Evolutionary conservation across 1,284 basidiomycete genomes (phyloP), one percentile per base, ranked within the genome.

Genomic region (Moesziomyces sp.): DNA sequence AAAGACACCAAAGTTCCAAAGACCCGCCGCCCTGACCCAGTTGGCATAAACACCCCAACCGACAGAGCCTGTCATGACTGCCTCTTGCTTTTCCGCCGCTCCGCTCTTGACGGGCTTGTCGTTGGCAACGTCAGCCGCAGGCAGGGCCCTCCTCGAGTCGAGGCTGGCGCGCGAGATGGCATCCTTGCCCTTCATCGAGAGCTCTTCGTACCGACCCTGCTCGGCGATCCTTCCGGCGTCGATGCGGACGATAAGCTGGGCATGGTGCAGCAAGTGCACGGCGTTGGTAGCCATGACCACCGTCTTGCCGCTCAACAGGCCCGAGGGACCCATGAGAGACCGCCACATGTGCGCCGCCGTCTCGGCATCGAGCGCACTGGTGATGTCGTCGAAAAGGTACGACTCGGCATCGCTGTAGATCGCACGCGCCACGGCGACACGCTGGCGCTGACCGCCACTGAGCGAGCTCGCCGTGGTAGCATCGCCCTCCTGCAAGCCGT

Each of bases 341-440:
- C 58, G 50, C 77, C 77, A 80, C 55, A 83, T 58, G 51, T 87
- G 87, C 42, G 91, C 89, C 61, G 88, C 90, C 26, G 79, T 80
- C 57, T 77, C 66, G 5, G 90, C 89, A 79, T 93, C 92, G 3
- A 93, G 89, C 3, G 81, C 80, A 16, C 80, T 75, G 14, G 82
- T 76, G 35, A 84, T 77, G 55, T 84, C 82, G 57, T 82, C 83
- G 4, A 84, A 64, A 1, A 84, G 44, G n/a, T 77, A 71, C 1
- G 74, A 61, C 5, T 70, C 52, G 9, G 80, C 78, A 21, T 71
- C 74, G 35, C 76, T 76, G 61, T 83, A 84, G 21, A 83, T 46
- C 8, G 82, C 76, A 8, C 82, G 67, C 35, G 83, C 82, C 13
- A 84, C 74, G 11, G 73, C 70, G 5, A 83, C 53, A 24, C 82